Evolutionary conservation across 1,139 yeast genomes (phyloP), one percentile per base, ranked within the genome.

Genomic region (Saccharomycopsis hybrid): DNA sequence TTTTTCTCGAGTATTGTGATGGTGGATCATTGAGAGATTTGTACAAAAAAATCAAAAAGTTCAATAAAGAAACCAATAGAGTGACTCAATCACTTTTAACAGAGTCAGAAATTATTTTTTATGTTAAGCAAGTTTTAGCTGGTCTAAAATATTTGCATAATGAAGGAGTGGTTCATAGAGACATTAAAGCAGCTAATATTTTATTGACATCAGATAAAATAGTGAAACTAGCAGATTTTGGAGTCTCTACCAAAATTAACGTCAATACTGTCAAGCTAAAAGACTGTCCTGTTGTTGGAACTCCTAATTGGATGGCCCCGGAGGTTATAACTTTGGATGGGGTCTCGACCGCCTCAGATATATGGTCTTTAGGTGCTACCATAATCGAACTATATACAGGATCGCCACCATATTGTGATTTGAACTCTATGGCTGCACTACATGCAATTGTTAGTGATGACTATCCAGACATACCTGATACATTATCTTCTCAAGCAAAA

Each of bases 281-380:
- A 18, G 40, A 46, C n/a, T 36, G 94, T 56, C 80, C 85, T n/a
- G 90, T 97, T 0, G 97, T 95, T 0, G 99, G 99, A 1, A 92
- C 98, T 0, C 96, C 97, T 0, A 92, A 92, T 64, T 94, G 99
- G 99, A 94, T 94, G 99, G 98, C 97, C 0, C 98, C 98, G 0
- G 98, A 92, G 62, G 96, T 92, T 33, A 88, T 92, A 42, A 82
- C 85, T 18, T 82, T 89, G 57, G 87, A 85, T 59, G 96, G 96
- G 4, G 82, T 94, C 2, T 83, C 95, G 40, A 80, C 95, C 0
- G 86, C 95, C 0, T 86, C 96, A 3, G 95, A 85, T 64, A 77
- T 85, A 29, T 85, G 95, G 97, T 86, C 96, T n/a, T 67, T 92
- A 37, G 99, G 97, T 1, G 95, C 97, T 18, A 92, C 97, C 0